Conservation (phyloP, 768 basidiomycete species). For the Hygrocybe punicea region DNA sequence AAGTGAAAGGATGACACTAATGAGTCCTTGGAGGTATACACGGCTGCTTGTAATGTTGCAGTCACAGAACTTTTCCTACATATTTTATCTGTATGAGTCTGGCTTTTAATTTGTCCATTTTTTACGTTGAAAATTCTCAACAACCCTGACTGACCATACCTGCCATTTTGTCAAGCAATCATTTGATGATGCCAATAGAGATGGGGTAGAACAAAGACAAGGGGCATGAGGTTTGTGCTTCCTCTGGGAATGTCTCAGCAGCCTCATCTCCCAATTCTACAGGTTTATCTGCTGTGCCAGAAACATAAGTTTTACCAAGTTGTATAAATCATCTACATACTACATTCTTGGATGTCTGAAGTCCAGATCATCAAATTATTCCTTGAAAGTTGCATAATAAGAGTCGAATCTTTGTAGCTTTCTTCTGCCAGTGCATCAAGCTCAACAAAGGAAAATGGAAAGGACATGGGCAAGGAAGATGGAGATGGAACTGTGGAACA, state of each 20-base stretch:
- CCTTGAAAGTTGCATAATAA: conserved; percentile 94
- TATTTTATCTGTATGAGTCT: conserved; percentile 98
- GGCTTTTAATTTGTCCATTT: conserved; percentile 98
- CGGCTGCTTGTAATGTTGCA: conserved; percentile 95
- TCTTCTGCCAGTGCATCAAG: conserved; percentile 98
- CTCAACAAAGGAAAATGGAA: conserved; percentile 97
- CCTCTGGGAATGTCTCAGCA: conserved; percentile 60
- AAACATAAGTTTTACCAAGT: conserved; percentile 1
- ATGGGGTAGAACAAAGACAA: conserved; percentile 20
- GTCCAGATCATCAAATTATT: conserved; percentile 99
- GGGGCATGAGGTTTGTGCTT: conserved; percentile 42
- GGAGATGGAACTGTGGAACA: too few species aligned
- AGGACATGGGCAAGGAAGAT: too few species aligned
- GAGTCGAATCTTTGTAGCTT: conserved; percentile 98
- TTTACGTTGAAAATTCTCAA: conserved; percentile 99
- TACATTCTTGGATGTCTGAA: conserved; percentile 93
- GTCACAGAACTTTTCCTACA: conserved; percentile 93
- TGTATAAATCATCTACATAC: conserved; percentile 39
- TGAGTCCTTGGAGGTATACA: conserved; percentile 96
- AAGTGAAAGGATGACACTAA: conserved; percentile 96
- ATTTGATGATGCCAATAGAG: conserved; percentile 85
- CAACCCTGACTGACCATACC: conserved; percentile 95
- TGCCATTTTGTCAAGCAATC: conserved; percentile 99
- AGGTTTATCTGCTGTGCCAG: conserved; percentile 56
- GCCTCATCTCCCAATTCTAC: conserved; percentile 67